phyloP scores from a whole-genome alignment of 495 filamentous ascomycete genomes.

The Hypoxylon rickii region DNA sequence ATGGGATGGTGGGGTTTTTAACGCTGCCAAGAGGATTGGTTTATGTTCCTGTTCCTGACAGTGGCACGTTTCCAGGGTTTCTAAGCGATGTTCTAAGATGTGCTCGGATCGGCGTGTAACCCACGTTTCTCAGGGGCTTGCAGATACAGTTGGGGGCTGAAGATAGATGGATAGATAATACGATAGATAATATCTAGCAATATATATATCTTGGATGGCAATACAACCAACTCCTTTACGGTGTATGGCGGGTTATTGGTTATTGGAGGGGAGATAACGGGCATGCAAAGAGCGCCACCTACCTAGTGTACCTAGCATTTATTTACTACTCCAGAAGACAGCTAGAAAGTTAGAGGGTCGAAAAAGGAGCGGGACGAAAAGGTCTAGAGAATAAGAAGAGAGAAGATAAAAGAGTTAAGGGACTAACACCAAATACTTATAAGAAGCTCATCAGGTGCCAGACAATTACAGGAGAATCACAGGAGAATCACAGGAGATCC shows the following conservation, averaged over 20 bases:
- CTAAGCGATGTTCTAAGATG: background rate
- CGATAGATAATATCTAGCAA: too few species aligned
- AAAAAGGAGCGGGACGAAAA: conserved; percentile 2
- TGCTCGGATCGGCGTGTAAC: conserved; percentile 4
- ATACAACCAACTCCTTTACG: background rate
- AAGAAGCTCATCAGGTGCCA: background rate
- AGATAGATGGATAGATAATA: background rate
- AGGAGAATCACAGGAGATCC: too few species aligned
- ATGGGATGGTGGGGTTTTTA: conserved; percentile 22
- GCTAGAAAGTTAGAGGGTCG: background rate
- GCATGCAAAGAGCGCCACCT: too few species aligned
- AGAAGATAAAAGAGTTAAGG: conserved; percentile 11
- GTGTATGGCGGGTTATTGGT: too few species aligned
- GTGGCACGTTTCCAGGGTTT: conserved; percentile 14
- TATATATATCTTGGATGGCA: background rate
- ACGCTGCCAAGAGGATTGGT: conserved; percentile 29
- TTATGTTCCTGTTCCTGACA: conserved; percentile 24
- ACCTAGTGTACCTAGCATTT: too few species aligned
- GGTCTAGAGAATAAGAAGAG: background rate
- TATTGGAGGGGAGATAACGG: too few species aligned
- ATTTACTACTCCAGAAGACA: too few species aligned
- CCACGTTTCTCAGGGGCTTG: conserved; percentile 4
- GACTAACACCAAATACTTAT: background rate
- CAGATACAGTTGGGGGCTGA: too few species aligned
- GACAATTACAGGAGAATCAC: too few species aligned